Percentiles rank a stretch among this genome's conserved stretches.
phyloP scores from a whole-genome alignment of 1,284 basidiomycete species.

The Puccinia hordei region DNA sequence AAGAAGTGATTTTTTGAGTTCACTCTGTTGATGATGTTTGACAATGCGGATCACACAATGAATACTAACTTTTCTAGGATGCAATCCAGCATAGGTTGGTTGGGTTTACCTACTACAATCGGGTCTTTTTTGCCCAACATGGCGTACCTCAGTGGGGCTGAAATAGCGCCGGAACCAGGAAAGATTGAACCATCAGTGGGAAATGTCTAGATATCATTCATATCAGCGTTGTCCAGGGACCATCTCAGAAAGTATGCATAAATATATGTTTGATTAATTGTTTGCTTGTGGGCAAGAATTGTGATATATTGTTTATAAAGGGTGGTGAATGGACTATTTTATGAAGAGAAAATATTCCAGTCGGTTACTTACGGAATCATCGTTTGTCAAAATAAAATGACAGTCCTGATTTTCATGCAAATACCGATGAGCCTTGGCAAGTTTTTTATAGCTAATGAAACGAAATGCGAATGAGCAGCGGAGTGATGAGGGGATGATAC shows the following conservation, averaged over 20 bases:
- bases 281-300: constrained; percentile 19
- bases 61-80: constrained; percentile 81
- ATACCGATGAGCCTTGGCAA: constrained; percentile 90
- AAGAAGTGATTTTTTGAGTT: not conserved
- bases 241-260: not conserved
- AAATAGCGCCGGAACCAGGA: constrained; percentile 72
- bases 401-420: constrained; percentile 76
- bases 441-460: constrained; percentile 81
- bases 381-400: constrained; percentile 88
- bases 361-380: constrained; percentile 68
- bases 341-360: constrained; percentile 20
- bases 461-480: constrained; percentile 31
- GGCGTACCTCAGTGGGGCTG: constrained; percentile 76
- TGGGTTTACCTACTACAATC: constrained; percentile 84
- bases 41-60: not conserved
- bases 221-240: not conserved
- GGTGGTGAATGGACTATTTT: constrained; percentile 26
- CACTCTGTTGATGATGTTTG: not conserved
- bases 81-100: constrained; percentile 88
- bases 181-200: constrained; percentile 37
- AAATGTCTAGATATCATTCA: constrained; percentile 29
- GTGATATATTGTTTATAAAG: constrained; percentile 7
- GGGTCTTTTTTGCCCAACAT: constrained; percentile 69
- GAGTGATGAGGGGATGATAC: not conserved
- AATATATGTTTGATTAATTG: not conserved